Evolutionary conservation across 768 basidiomycete genomes (phyloP).

Genomic region (Suillus brevipes): DNA sequence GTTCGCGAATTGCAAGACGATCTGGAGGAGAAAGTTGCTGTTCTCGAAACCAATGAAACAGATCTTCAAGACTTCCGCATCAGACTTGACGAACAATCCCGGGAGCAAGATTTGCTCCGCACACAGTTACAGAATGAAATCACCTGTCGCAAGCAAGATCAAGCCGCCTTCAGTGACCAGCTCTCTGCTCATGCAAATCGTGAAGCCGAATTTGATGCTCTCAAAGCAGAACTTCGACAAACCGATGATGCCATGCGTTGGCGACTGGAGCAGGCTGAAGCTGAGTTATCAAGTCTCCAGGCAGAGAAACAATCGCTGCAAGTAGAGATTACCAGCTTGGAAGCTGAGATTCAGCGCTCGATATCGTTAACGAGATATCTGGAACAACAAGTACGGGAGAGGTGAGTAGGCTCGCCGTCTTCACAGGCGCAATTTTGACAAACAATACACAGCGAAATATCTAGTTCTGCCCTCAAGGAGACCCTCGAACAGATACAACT

Average conservation of each 20-base stretch:
- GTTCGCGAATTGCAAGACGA: conserved; percentile 31
- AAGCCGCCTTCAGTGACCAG: conserved; percentile 28
- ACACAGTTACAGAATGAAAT: conserved; percentile 41
- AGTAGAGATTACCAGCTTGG: conserved; percentile 54
- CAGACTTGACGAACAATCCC: conserved; percentile 38
- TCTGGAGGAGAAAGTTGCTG: conserved; percentile 16
- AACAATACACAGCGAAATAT: conserved; percentile 44
- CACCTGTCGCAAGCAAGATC: conserved; percentile 34
- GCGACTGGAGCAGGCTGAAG: conserved; percentile 43
- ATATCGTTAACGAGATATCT: conserved; percentile 60
- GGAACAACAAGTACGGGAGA: conserved; percentile 64
- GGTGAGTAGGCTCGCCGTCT: conserved; percentile 39
- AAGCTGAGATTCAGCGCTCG: conserved; percentile 65
- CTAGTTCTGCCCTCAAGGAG: conserved; percentile 39
- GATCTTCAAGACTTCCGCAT: conserved; percentile 38
- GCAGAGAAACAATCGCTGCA: conserved; percentile 56
- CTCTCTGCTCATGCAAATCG: conserved; percentile 27
- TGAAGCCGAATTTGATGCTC: conserved; percentile 33
- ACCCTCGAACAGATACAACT: conserved; percentile 42
- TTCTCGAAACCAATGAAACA: conserved; percentile 36
- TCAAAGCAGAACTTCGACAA: conserved; percentile 36
- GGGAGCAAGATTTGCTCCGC: conserved; percentile 34
- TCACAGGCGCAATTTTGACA: conserved; percentile 12
- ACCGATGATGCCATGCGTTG: conserved; percentile 37
- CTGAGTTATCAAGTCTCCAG: conserved; percentile 38